These are phyloP conservation scores for Wallacemonas sp. DNA, from an alignment of 208 protist genomes.

Conservation along the genomic window DNA sequence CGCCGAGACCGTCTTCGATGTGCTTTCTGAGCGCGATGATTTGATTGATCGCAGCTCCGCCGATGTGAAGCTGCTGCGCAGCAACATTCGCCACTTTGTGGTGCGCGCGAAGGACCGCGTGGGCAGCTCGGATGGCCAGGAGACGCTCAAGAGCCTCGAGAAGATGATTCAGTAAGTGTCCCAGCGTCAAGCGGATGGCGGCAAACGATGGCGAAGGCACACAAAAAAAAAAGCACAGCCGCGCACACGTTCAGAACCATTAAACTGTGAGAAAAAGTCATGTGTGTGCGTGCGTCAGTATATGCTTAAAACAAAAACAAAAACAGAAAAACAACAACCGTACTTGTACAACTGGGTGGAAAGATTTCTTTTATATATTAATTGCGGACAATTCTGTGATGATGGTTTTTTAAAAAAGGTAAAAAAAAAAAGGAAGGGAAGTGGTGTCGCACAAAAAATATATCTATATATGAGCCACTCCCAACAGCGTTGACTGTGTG, in stretches of 20 bases:
- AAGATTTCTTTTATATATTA: too few species aligned
- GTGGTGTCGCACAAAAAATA: slow-evolving; percentile 6
- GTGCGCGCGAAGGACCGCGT: slow-evolving; percentile 29
- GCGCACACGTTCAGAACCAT: too few species aligned
- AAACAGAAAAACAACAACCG: too few species aligned
- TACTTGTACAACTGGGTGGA: too few species aligned
- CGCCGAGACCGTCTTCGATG: slow-evolving; percentile 61
- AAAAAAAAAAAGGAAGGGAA: slow-evolving; percentile 12
- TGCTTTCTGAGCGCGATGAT: slow-evolving; percentile 69
- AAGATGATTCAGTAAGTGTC: slow-evolving; percentile 68
- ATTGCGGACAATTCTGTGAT: background rate
- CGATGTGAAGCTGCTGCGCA: slow-evolving; percentile 43
- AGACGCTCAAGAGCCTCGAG: slow-evolving; percentile 61
- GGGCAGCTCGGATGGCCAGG: slow-evolving; percentile 33
- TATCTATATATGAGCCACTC: too few species aligned
- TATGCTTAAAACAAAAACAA: slow-evolving; percentile 3
- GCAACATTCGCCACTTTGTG: slow-evolving; percentile 60
- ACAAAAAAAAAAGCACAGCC: too few species aligned
- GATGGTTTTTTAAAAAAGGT: too few species aligned
- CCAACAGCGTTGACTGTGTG: too few species aligned
- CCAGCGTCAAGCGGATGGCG: too few species aligned
- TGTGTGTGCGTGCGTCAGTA: too few species aligned
- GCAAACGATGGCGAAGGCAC: too few species aligned
- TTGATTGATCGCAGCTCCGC: slow-evolving; percentile 42
- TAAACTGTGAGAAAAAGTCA: too few species aligned